Evolutionary conservation across 371 early-diverging fungal genomes (phyloP).

Genomic region (Mucor piriformis): DNA sequence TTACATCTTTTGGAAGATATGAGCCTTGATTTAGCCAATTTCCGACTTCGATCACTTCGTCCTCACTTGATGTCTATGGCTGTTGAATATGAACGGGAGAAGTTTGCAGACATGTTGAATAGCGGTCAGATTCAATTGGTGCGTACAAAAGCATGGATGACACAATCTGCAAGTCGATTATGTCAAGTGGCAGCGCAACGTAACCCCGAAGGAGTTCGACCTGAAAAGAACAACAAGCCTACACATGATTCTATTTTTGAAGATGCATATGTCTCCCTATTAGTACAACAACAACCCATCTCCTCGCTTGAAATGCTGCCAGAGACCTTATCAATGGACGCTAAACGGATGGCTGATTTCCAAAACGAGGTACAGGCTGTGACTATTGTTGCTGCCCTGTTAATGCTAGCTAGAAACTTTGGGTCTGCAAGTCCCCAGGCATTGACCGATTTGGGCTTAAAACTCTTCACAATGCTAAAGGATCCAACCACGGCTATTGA

Average conservation of each 20-base stretch:
- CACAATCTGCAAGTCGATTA: conserved; percentile 33
- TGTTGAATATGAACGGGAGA: conserved; percentile 69
- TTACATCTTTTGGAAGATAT: conserved; percentile 63
- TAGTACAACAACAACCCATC: conserved; percentile 41
- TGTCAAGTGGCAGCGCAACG: conserved; percentile 51
- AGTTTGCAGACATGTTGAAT: conserved; percentile 59
- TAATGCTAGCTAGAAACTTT: conserved; percentile 73
- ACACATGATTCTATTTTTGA: conserved; percentile 48
- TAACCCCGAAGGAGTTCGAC: conserved; percentile 64
- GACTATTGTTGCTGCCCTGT: conserved; percentile 67
- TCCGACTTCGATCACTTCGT: conserved; percentile 60
- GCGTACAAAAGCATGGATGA: conserved; percentile 63
- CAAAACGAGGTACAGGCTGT: conserved; percentile 72
- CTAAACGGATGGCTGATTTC: conserved; percentile 56
- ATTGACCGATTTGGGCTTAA: conserved; percentile 44
- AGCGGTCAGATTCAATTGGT: conserved; percentile 47
- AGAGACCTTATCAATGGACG: conserved; percentile 74
- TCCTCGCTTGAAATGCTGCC: conserved; percentile 43
- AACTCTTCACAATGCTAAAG: conserved; percentile 57
- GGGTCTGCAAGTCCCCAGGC: conserved; percentile 24
- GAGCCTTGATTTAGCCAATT: conserved; percentile 79
- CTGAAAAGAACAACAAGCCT: conserved; percentile 42
- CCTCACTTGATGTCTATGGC: conserved; percentile 68
- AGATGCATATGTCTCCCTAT: conserved; percentile 64
- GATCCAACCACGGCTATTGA: conserved; percentile 57